A percentile compares a stretch with the other conserved stretches of the same genome.
These are phyloP conservation scores for Piper betle DNA, from an alignment of 164 flowering plant genomes.

Conservation along the genomic window DNA sequence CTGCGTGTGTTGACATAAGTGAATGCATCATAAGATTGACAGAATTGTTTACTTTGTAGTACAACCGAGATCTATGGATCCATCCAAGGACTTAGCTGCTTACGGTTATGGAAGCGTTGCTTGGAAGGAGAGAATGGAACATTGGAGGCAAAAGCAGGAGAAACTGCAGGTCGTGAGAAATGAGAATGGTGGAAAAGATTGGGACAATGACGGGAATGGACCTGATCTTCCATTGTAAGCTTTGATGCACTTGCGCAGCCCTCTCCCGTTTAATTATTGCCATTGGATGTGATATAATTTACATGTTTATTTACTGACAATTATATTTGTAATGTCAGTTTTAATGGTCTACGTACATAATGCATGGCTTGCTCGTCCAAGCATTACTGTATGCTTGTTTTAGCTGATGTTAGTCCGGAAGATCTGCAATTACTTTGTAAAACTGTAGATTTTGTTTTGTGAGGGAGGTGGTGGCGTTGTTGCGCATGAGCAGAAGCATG, in stretches of 20 bases:
- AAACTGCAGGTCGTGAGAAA: slow-evolving; percentile 33
- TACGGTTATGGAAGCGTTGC: slow-evolving; percentile 71
- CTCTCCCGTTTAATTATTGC: not conserved
- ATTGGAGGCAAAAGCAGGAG: slow-evolving; percentile 50
- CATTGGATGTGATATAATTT: not conserved
- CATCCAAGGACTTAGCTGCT: slow-evolving; percentile 59
- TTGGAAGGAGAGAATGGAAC: slow-evolving; percentile 63
- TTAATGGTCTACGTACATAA: too few relatives aligned
- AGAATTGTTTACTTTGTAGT: slow-evolving; percentile 18
- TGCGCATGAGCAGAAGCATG: not conserved
- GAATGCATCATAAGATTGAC: not conserved
- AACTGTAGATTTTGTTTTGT: not conserved
- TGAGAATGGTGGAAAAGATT: slow-evolving; percentile 35
- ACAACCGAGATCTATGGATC: slow-evolving; percentile 62
- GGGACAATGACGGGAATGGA: slow-evolving; percentile 36
- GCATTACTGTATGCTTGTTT: not conserved
- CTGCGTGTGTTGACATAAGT: too few relatives aligned
- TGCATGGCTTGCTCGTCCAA: too few relatives aligned
- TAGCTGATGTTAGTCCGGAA: not conserved
- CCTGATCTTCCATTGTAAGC: slow-evolving; percentile 55
- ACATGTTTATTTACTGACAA: too few relatives aligned
- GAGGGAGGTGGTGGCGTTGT: not conserved
- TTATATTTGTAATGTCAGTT: too few relatives aligned
- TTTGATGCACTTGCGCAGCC: not conserved
- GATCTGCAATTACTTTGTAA: too few relatives aligned